Evolutionary conservation across 768 basidiomycete species (phyloP).

Genomic region (Baorangia bicolor): DNA sequence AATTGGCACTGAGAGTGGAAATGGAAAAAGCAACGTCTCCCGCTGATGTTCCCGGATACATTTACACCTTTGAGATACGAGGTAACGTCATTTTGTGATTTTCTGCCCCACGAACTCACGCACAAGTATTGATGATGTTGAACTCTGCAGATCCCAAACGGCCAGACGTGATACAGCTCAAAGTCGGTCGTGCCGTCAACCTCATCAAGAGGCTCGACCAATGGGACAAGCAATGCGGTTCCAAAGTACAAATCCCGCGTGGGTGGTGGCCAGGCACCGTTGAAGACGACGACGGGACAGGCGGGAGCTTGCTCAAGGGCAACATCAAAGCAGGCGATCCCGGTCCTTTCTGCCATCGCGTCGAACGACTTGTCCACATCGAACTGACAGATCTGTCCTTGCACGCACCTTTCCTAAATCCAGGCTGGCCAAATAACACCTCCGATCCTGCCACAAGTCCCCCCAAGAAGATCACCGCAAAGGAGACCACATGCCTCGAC

Average conservation of each 20-base stretch:
- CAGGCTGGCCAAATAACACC: conserved; percentile 42
- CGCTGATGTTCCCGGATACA: conserved; percentile 70
- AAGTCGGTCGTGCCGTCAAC: conserved; percentile 78
- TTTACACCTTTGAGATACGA: conserved; percentile 79
- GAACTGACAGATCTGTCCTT: conserved; percentile 71
- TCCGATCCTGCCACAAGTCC: conserved; percentile 20
- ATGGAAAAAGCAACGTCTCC: conserved; percentile 54
- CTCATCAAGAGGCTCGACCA: conserved; percentile 70
- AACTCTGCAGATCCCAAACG: conserved; percentile 29
- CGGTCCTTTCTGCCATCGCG: conserved; percentile 66
- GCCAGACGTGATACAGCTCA: conserved; percentile 54
- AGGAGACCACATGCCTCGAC: conserved; percentile 38
- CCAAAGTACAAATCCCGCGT: conserved; percentile 69
- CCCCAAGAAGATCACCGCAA: conserved; percentile 17
- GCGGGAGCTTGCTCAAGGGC: conserved; percentile 59
- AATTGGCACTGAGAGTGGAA: conserved; percentile 50
- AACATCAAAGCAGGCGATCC: conserved; percentile 59
- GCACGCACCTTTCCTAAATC: conserved; percentile 58
- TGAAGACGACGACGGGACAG: conserved; percentile 37
- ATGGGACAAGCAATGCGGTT: conserved; percentile 80
- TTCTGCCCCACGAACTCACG: not conserved
- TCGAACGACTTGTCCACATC: conserved; percentile 78
- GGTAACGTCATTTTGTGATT: conserved; percentile 40
- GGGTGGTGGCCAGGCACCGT: conserved; percentile 70
- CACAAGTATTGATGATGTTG: conserved; percentile 10